Conservation (phyloP, 2,329 filamentous ascomycete species). For the Hypoxylon sp. region DNA sequence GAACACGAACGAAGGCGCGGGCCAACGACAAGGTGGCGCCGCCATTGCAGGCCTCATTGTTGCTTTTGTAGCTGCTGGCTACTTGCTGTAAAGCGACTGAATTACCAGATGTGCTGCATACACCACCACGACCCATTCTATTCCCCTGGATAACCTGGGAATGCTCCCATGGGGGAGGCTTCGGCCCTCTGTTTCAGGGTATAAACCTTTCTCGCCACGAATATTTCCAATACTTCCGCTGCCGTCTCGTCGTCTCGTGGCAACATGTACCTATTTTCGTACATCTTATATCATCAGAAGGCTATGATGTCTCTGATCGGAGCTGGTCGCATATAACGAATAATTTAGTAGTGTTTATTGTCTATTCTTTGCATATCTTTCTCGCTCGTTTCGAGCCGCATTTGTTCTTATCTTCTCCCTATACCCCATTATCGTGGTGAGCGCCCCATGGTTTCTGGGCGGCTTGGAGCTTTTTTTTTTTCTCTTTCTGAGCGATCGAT, state of each 20-base stretch:
- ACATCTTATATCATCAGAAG: constrained; percentile 36
- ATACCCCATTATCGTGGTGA: constrained; percentile 36
- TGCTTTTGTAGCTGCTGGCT: constrained; percentile 65
- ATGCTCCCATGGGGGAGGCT: constrained; percentile 1
- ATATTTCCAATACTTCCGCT: constrained; percentile 21
- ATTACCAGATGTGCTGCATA: neutral
- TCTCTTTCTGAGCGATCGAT: constrained; percentile 11
- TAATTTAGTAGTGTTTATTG: constrained; percentile 48
- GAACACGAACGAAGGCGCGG: constrained; percentile 59
- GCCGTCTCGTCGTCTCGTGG: constrained; percentile 14
- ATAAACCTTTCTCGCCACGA: constrained; percentile 1
- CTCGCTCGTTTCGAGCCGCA: constrained; percentile 25
- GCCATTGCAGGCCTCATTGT: constrained; percentile 67
- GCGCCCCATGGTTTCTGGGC: constrained; percentile 12
- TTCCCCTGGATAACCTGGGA: constrained; percentile 25
- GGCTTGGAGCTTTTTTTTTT: constrained; percentile 34
- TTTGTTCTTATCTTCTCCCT: constrained; percentile 35
- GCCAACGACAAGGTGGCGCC: constrained; percentile 60
- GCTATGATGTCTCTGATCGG: constrained; percentile 14
- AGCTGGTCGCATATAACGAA: constrained; percentile 43
- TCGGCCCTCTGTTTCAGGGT: neutral
- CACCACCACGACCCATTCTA: constrained; percentile 12
- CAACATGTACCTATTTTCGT: constrained; percentile 31
- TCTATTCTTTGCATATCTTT: constrained; percentile 42
- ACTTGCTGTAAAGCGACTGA: constrained; percentile 44